Evolutionary conservation across 176 grass and related monocot species (phyloP).

Genomic region (Zea luxurians): DNA sequence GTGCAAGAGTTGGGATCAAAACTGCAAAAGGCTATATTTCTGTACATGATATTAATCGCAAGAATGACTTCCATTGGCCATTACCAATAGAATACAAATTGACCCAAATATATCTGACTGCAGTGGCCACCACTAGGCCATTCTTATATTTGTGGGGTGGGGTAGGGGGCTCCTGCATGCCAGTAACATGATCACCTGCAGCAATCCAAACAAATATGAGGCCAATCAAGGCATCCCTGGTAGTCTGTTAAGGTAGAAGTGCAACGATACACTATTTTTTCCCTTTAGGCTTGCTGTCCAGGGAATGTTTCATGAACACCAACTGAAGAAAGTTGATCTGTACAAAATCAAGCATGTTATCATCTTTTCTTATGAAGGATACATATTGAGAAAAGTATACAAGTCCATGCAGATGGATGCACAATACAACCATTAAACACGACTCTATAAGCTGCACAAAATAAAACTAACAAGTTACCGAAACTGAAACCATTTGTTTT

Average conservation of each 20-base stretch:
- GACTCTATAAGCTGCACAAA: constrained; percentile 5
- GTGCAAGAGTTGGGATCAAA: neutral
- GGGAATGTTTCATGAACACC: constrained; percentile 21
- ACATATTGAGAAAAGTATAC: constrained; percentile 27
- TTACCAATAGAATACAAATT: constrained; percentile 20
- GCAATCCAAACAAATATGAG: constrained; percentile 33
- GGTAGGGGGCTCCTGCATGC: neutral
- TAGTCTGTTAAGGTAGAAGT: neutral
- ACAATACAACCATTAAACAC: neutral
- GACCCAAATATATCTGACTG: constrained; percentile 5
- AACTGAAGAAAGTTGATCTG: constrained; percentile 41
- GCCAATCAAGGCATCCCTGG: neutral
- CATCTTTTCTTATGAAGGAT: constrained; percentile 26
- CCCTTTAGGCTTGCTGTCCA: neutral
- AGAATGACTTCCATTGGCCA: neutral
- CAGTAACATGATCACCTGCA: constrained; percentile 1
- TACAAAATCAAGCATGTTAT: constrained; percentile 12
- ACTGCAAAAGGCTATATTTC: no score
- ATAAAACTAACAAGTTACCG: neutral
- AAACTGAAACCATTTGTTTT: constrained; percentile 11
- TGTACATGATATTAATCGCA: constrained; percentile 7
- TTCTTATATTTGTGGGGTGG: neutral
- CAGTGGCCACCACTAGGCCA: constrained; percentile 2
- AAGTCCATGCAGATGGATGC: constrained; percentile 9
- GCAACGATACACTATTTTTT: constrained; percentile 21